phyloP scores from a whole-genome alignment of 495 filamentous ascomycete species.

The Glutinoglossum americanum region DNA sequence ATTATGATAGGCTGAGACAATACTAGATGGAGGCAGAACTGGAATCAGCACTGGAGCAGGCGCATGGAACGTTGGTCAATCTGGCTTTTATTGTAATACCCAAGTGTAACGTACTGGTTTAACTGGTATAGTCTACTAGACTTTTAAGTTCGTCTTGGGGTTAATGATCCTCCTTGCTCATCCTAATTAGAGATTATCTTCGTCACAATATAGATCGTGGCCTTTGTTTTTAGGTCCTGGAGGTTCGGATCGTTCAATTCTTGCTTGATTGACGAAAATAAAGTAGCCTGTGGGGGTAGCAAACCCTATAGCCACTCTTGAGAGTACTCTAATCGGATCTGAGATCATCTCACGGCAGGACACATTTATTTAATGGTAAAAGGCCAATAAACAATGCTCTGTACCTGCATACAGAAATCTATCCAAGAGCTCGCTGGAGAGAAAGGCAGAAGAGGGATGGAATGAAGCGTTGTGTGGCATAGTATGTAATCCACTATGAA shows the following conservation, averaged over 20 bases:
- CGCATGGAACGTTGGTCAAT: conserved; percentile 2
- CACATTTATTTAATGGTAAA: neutral
- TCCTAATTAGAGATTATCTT: neutral
- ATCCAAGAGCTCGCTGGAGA: neutral
- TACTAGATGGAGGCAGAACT: conserved; percentile 2
- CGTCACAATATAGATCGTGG: neutral
- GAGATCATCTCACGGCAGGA: neutral
- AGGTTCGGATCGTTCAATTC: neutral
- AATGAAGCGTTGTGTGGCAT: too few relatives aligned
- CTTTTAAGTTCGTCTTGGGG: neutral
- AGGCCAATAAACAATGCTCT: neutral
- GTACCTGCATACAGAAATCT: neutral
- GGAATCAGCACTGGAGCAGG: conserved; percentile 2
- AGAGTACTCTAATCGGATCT: neutral
- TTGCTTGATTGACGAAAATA: neutral
- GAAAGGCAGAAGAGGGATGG: too few relatives aligned
- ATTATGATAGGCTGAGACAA: conserved; percentile 3
- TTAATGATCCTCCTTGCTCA: neutral
- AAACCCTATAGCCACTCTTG: neutral
- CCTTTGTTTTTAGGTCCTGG: neutral
- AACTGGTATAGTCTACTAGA: neutral
- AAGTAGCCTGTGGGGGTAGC: neutral
- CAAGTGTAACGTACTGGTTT: neutral
- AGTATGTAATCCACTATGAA: too few relatives aligned
- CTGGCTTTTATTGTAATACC: conserved; percentile 1